These are phyloP conservation scores for Leccinum fallax DNA, from an alignment of 1,284 basidiomycete species.

Conservation along the genomic window DNA sequence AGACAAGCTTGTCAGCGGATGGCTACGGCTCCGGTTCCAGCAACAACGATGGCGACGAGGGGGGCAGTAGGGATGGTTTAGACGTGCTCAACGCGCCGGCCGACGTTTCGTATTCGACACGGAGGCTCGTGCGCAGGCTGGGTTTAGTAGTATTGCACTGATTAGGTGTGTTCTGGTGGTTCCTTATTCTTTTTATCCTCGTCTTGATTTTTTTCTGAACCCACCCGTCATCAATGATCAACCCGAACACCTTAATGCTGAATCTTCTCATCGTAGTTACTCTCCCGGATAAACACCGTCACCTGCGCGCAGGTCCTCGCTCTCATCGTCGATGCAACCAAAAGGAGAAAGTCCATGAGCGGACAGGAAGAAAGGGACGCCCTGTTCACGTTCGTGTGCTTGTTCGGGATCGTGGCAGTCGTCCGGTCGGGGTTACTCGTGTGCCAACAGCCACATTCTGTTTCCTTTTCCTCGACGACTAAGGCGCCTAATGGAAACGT, in stretches of 20 bases:
- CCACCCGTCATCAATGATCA: neutral
- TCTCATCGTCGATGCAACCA: conserved; percentile 71
- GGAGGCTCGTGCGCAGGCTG: conserved; percentile 82
- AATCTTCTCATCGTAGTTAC: conserved; percentile 52
- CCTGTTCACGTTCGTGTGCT: conserved; percentile 73
- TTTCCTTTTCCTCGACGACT: conserved; percentile 31
- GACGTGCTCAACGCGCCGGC: conserved; percentile 71
- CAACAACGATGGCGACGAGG: neutral
- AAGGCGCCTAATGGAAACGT: conserved; percentile 54
- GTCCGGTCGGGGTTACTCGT: conserved; percentile 82
- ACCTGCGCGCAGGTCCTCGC: conserved; percentile 74
- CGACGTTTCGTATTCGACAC: conserved; percentile 88
- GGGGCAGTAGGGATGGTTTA: conserved; percentile 52
- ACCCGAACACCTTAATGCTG: neutral
- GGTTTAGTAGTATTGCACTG: conserved; percentile 90
- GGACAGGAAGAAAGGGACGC: conserved; percentile 93
- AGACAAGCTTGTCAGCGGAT: conserved; percentile 71
- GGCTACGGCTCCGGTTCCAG: conserved; percentile 32
- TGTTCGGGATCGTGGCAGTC: conserved; percentile 87
- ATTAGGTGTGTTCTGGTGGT: conserved; percentile 66
- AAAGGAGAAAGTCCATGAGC: conserved; percentile 71
- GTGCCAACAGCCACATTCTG: conserved; percentile 53
- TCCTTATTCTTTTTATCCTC: neutral
- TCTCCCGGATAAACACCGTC: conserved; percentile 80
- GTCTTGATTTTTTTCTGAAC: neutral